These are phyloP conservation scores for Aspergillus sp. DNA, from an alignment of 2,329 filamentous ascomycete species.

Conservation along the genomic window DNA sequence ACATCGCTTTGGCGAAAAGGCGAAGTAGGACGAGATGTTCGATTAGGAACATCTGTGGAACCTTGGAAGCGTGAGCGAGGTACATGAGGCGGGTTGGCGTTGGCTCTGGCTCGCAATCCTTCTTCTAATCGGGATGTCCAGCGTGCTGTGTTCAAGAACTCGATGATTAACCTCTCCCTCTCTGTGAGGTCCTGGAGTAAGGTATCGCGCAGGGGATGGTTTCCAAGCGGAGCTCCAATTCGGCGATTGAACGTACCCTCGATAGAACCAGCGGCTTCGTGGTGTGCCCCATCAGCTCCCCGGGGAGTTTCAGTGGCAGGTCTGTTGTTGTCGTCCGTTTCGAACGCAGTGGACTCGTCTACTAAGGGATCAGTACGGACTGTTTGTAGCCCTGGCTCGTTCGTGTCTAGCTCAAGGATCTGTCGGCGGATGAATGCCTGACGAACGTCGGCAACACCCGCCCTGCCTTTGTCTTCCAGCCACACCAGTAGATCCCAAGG, in stretches of 20 bases:
- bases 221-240: slow-evolving; percentile 20
- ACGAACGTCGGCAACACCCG: slow-evolving; percentile 47
- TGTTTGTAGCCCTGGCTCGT: slow-evolving; percentile 32
- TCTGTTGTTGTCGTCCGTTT: slow-evolving; percentile 22
- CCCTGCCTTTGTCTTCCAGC: slow-evolving; percentile 73
- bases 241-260: slow-evolving; percentile 21
- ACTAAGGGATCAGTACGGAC: slow-evolving; percentile 30
- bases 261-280: slow-evolving; percentile 23
- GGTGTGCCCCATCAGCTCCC: slow-evolving; percentile 22
- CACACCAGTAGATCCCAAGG: slow-evolving; percentile 89
- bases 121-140: slow-evolving; percentile 36
- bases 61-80: slow-evolving; percentile 26
- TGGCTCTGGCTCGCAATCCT: slow-evolving; percentile 25
- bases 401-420: slow-evolving; percentile 35
- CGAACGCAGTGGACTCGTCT: slow-evolving; percentile 23
- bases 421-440: slow-evolving; percentile 46
- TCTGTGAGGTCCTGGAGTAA: slow-evolving; percentile 39
- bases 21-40: slow-evolving; percentile 32
- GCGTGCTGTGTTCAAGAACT: slow-evolving; percentile 41
- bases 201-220: slow-evolving; percentile 32
- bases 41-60: slow-evolving; percentile 29
- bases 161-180: slow-evolving; percentile 42
- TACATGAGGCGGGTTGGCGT: slow-evolving; percentile 23
- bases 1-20: slow-evolving; percentile 27
- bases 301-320: slow-evolving; percentile 14